Base-by-base conservation (phyloP, 202 grass and related monocot genomes). In the Zoysia matrella region DNA sequence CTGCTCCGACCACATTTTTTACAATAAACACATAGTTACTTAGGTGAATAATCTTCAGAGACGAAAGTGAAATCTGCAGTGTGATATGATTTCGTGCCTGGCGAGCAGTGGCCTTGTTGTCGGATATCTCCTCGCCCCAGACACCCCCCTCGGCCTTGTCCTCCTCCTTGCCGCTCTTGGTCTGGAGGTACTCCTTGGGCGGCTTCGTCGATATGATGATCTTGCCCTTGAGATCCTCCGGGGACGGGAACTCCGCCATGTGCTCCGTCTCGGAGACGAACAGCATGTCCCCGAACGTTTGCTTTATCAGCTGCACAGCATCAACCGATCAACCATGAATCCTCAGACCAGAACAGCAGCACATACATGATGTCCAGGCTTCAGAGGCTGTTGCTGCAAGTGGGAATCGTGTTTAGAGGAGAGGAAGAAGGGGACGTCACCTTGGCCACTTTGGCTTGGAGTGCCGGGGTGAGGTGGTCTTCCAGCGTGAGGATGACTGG, bases 401-500 rank as follows among this genome's bases (percentile, higher is more conserved):
- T 41, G 4, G 7, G 12, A 15, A n/a, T 39, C 4, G 67, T 70
- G 48, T 50, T 50, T 51, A 1, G 16, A 5, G 12, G 30, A 14
- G 52, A 8, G 52, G 22, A 53, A 36, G 14, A 8, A 11, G 41
- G 72, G 18, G 0, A 7, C 4, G 4, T 12, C 52, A 94, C 92
- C 90, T 83, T 84, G 80, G 95, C 91, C 40, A 90, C 82, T 82
- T 90, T 90, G 43, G 86, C 90, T 46, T 91, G 95, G 74, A 98
- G 90, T 65, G 77, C 51, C 5, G 90, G 76, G 30, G 84, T 82
- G 67, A 98, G 84, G 76, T 98, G 95, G 16, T 98, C 95, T 88
- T 98, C 95, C 8, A 98, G 56, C 69, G 95, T 98, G 47, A 98
- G 90, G 77, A 98, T 95, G 44, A 98, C 88, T 0, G 95, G 95